These are phyloP conservation scores for Martensiomyces pterosporus DNA, from an alignment of 192 early-diverging fungal species.

Conservation along the genomic window DNA sequence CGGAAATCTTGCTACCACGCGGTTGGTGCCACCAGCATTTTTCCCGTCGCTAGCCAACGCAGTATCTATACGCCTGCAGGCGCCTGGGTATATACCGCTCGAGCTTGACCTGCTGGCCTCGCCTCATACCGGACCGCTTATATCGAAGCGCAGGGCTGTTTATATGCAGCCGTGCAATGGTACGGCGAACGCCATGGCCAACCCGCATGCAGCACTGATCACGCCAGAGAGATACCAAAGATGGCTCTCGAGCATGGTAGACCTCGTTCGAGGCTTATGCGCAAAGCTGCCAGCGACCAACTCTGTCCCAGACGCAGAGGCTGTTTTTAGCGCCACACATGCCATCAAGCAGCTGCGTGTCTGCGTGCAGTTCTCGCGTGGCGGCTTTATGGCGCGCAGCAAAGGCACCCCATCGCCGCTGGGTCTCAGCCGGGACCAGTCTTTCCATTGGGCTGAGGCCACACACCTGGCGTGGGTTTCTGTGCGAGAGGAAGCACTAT, in stretches of 20 bases:
- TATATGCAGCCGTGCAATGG: constrained; percentile 43
- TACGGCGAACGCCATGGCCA: too few species aligned
- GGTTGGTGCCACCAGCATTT: constrained; percentile 9
- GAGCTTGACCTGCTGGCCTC: constrained; percentile 5
- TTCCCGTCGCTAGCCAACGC: constrained; percentile 14
- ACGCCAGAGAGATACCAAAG: too few species aligned
- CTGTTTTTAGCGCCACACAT: constrained; percentile 2
- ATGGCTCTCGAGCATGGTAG: constrained; percentile 12
- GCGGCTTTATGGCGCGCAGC: background rate
- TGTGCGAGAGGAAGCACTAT: constrained; percentile 10
- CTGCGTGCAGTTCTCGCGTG: constrained; percentile 10
- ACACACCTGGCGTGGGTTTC: constrained; percentile 29
- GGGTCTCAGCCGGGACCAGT: background rate
- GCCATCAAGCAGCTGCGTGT: constrained; percentile 19
- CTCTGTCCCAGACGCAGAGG: background rate
- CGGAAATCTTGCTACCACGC: background rate
- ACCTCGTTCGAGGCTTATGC: background rate
- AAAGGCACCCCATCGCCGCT: background rate
- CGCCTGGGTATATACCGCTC: constrained; percentile 32
- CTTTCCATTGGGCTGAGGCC: constrained; percentile 18
- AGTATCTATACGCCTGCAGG: constrained; percentile 6
- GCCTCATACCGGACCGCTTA: background rate
- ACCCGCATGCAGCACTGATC: constrained; percentile 1
- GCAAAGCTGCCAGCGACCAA: constrained; percentile 2
- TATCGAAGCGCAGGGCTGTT: constrained; percentile 11